Base-by-base conservation (phyloP, 2,329 filamentous ascomycete genomes). In the Trichoderma sp. region DNA sequence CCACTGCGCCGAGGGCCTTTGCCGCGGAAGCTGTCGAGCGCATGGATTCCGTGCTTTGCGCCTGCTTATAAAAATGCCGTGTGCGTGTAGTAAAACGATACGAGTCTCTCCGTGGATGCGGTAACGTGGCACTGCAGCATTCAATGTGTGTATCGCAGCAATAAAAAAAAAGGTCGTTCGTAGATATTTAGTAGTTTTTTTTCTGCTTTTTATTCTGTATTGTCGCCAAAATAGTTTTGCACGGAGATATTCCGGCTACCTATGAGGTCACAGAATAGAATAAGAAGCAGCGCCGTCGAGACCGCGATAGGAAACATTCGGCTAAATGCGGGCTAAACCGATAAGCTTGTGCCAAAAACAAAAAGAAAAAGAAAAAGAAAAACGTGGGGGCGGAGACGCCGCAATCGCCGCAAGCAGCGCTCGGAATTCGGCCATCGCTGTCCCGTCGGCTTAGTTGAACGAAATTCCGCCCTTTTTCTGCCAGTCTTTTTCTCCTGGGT, bases 1-100 rank as follows among this genome's bases (percentile, higher is more conserved):
- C 73, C 64, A 75, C 59, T 61, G 76, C 74, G 65, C 73, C 74
- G 39, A 72, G 70, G 58, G 71, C 70, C n/a, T 19, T 53, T 57
- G 74, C 72, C n/a, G 60, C 50, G 25, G 71, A 64, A 70, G 72
- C 50, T 45, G 71, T 70, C 48, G 69, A 57, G 29, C 74, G 76
- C 76, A 78, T 77, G 9, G 32, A 53, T n/a, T 32, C 29, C 50
- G 50, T 32, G 19, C 10, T 4, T 17, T 53, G n/a, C n/a, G n/a
- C n/a, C n/a, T n/a, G n/a, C n/a, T n/a, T n/a, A n/a, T n/a, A n/a
- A n/a, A n/a, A n/a, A n/a, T n/a, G n/a, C n/a, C n/a, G n/a, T n/a
- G n/a, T n/a, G n/a, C n/a, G n/a, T n/a, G n/a, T n/a, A n/a, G n/a
- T n/a, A n/a, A n/a, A n/a, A n/a, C n/a, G n/a, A n/a, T n/a, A n/a